These are phyloP conservation scores for Brassica nigra DNA, from an alignment of 345 rosid genomes.

Conservation along the genomic window DNA sequence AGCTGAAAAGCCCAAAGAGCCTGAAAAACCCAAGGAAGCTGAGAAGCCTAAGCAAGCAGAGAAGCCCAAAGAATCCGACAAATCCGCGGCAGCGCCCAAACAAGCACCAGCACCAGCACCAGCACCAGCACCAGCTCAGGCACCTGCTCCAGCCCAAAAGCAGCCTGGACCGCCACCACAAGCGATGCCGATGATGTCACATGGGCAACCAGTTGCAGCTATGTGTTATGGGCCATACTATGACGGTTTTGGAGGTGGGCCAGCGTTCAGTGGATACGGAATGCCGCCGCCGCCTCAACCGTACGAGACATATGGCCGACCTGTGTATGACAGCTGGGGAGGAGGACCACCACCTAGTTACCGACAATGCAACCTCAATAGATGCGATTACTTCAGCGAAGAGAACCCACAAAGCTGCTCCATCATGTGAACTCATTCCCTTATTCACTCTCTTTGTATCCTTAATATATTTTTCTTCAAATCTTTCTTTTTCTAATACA, in stretches of 20 bases:
- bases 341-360: conserved; percentile 44
- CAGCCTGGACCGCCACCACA: conserved; percentile 41
- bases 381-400: conserved; percentile 53
- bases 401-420: conserved; percentile 59
- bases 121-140: not conserved
- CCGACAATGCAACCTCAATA: conserved; percentile 20
- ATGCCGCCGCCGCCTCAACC: conserved; percentile 29
- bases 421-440: conserved; percentile 45
- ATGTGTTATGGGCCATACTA: conserved; percentile 38
- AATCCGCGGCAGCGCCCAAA: conserved; percentile 3
- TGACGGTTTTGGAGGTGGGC: conserved; percentile 39
- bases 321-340: conserved; percentile 62
- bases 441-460: not conserved
- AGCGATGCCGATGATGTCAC: conserved; percentile 24
- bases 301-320: conserved; percentile 49
- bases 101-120: not conserved
- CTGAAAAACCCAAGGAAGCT: not conserved
- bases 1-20: not conserved
- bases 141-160: conserved; percentile 22
- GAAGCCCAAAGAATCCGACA: conserved; percentile 21
- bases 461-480: not conserved
- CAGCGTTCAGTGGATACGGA: conserved; percentile 40
- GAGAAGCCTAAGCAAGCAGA: conserved; percentile 32
- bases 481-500: conserved; percentile 16
- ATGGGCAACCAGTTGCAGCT: conserved; percentile 24